phyloP scores from a whole-genome alignment of 2,329 filamentous ascomycete species.

The Aspergillus calidoustus region DNA sequence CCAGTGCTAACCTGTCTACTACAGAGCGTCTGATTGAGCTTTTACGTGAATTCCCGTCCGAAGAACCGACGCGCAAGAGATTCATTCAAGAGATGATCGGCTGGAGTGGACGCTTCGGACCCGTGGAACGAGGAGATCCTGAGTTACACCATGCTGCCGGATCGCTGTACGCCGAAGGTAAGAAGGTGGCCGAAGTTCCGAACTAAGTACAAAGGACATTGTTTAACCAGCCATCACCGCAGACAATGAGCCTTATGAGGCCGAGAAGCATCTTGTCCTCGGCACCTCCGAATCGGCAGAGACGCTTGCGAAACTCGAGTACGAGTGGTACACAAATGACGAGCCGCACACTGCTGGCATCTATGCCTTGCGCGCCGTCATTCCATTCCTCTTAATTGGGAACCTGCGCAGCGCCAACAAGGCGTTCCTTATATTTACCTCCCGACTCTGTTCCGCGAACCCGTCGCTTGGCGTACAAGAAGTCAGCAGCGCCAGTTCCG shows the following conservation, averaged over 20 bases:
- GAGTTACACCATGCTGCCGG: constrained; percentile 94
- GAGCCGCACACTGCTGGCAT: constrained; percentile 84
- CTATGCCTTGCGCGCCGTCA: constrained; percentile 82
- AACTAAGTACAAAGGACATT: constrained; percentile 1
- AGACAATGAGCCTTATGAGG: constrained; percentile 91
- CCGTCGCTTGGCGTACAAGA: constrained; percentile 75
- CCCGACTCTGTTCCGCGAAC: constrained; percentile 62
- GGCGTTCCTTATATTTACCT: constrained; percentile 76
- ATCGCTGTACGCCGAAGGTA: constrained; percentile 80
- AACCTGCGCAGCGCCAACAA: constrained; percentile 89
- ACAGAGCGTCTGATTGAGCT: constrained; percentile 71
- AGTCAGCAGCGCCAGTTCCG: constrained; percentile 73
- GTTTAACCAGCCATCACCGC: constrained; percentile 21
- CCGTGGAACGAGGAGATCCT: constrained; percentile 88
- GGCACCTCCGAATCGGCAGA: constrained; percentile 89
- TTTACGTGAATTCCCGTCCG: constrained; percentile 76
- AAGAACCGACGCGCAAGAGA: constrained; percentile 90
- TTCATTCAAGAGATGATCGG: constrained; percentile 84
- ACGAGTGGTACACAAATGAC: constrained; percentile 89
- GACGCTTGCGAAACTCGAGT: constrained; percentile 80
- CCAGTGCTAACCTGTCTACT: background rate
- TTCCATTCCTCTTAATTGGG: constrained; percentile 88
- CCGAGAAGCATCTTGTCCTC: constrained; percentile 84
- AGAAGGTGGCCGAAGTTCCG: background rate
- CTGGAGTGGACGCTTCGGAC: constrained; percentile 85